phyloP scores from a whole-genome alignment of 2,329 filamentous ascomycete genomes.

The Pestalotiopsis sp. region DNA sequence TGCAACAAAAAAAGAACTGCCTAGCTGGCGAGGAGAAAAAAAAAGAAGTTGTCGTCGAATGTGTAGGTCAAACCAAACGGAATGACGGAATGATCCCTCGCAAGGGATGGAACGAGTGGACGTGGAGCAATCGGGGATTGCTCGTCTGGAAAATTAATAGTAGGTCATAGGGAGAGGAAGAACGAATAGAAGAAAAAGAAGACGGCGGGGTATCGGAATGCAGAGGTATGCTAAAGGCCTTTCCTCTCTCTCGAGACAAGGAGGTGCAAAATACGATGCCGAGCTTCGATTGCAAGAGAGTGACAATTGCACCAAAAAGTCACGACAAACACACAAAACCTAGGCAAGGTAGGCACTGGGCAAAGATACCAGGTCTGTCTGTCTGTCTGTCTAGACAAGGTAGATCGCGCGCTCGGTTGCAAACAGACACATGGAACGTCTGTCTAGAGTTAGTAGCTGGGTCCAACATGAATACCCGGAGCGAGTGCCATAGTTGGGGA shows the following conservation, averaged over 20 bases:
- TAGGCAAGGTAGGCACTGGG: neutral
- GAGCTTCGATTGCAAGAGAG: neutral
- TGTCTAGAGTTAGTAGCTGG: neutral
- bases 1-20: neutral
- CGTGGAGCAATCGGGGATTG: neutral
- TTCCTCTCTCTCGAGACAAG: neutral
- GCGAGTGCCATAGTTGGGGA: neutral
- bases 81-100: neutral
- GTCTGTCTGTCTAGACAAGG: neutral
- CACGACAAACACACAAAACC: neutral
- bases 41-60: neutral
- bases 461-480: neutral
- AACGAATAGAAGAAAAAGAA: neutral
- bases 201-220: slow-evolving; percentile 3
- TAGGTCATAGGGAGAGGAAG: neutral
- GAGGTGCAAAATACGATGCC: neutral
- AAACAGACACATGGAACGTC: neutral
- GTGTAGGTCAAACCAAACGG: neutral
- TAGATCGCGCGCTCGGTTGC: neutral
- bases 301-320: neutral
- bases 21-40: neutral
- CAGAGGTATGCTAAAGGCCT: neutral
- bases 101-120: neutral
- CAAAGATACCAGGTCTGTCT: neutral
- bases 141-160: neutral